A percentile compares a stretch with the other conserved stretches of the same genome.
Conservation (phyloP, 768 basidiomycete species). For the Rhodotorula diobovata region DNA sequence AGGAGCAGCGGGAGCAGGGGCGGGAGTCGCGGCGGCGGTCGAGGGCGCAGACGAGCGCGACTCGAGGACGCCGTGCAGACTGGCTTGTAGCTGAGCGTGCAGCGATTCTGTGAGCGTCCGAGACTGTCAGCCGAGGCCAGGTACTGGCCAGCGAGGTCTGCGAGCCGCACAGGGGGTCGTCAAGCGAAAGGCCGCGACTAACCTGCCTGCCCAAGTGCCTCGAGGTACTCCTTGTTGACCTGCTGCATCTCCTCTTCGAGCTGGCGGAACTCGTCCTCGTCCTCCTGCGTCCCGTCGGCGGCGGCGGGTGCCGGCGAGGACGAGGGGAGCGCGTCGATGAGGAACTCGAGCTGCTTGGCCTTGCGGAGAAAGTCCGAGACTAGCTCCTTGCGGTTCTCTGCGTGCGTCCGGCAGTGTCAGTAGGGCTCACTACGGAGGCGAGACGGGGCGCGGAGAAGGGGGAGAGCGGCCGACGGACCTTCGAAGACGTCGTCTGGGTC, state of each 20-base stretch:
- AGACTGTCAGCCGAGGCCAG: background rate
- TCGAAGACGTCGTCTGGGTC: constrained; percentile 10
- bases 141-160: no score
- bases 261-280: constrained; percentile 66
- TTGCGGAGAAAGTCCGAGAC: constrained; percentile 76
- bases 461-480: constrained; percentile 2
- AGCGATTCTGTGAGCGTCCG: background rate
- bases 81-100: background rate
- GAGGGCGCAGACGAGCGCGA: background rate
- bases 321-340: constrained; percentile 62
- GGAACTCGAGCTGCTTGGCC: constrained; percentile 80
- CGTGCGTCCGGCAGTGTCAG: background rate
- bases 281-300: constrained; percentile 29
- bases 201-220: constrained; percentile 73
- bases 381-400: constrained; percentile 79
- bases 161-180: no score
- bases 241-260: constrained; percentile 8
- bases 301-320: background rate
- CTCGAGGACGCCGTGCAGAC: constrained; percentile 4
- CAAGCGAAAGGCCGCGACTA: constrained; percentile 45
- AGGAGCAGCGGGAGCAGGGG: background rate
- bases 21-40: background rate
- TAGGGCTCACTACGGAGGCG: background rate
- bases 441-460: background rate
- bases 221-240: constrained; percentile 71